phyloP scores from a whole-genome alignment of 2,329 filamentous ascomycete species.

The Fusarium oxysporum region DNA sequence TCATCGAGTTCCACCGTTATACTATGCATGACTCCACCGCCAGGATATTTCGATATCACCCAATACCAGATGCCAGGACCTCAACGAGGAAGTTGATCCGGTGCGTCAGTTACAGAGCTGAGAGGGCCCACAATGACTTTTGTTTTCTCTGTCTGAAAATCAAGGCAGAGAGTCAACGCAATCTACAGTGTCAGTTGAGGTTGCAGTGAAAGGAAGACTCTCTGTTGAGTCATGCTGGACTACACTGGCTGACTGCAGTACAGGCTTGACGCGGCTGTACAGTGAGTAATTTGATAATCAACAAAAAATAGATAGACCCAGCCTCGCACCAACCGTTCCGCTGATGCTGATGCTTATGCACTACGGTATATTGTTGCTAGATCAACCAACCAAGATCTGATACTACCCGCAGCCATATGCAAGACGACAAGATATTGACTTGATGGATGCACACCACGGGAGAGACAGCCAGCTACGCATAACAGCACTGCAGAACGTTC shows the following conservation, averaged over 20 bases:
- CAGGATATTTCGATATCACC: slow-evolving; percentile 28
- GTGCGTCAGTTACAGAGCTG: slow-evolving; percentile 34
- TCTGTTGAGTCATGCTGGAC: background rate
- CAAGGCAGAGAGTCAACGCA: slow-evolving; percentile 27
- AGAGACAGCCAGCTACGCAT: background rate
- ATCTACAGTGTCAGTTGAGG: slow-evolving; percentile 24
- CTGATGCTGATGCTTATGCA: slow-evolving; percentile 3
- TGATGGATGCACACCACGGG: slow-evolving; percentile 29
- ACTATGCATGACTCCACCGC: slow-evolving; percentile 18
- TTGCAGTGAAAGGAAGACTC: background rate
- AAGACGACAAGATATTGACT: slow-evolving; percentile 22
- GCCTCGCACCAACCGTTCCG: slow-evolving; percentile 15
- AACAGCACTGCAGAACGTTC: background rate
- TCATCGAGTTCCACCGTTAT: slow-evolving; percentile 12
- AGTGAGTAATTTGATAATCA: slow-evolving; percentile 22
- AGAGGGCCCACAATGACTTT: slow-evolving; percentile 9
- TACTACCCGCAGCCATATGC: slow-evolving; percentile 19
- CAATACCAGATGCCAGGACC: slow-evolving; percentile 27
- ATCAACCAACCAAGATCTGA: slow-evolving; percentile 23
- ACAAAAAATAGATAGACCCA: slow-evolving; percentile 11
- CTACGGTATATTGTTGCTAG: slow-evolving; percentile 7
- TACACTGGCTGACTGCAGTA: background rate
- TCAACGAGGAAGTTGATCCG: slow-evolving; percentile 38
- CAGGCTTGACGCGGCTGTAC: slow-evolving; percentile 18
- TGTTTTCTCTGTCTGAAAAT: slow-evolving; percentile 8